These are phyloP conservation scores for Cicer pinnatifidum DNA, from an alignment of 306 rosid species.

Conservation along the genomic window DNA sequence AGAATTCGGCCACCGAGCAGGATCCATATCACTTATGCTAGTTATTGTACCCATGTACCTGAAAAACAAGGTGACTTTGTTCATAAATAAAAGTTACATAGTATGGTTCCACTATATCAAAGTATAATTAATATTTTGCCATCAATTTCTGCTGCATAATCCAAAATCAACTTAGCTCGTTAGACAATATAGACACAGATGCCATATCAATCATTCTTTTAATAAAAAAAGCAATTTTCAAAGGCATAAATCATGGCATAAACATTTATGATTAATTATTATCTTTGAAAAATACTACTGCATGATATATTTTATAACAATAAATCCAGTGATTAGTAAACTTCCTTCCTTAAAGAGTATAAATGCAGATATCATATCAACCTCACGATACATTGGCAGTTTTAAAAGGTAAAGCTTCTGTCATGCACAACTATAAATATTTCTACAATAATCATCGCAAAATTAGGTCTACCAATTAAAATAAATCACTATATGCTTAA, in stretches of 20 bases:
- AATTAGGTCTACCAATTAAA: background rate
- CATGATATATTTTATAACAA: too few relatives aligned
- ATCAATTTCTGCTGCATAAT: background rate
- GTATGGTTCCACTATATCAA: background rate
- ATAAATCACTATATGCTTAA: background rate
- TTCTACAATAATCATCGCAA: background rate
- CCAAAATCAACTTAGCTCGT: background rate
- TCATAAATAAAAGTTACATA: slow-evolving; percentile 29
- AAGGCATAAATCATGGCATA: background rate
- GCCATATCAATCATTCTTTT: background rate
- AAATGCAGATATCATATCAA: slow-evolving; percentile 29
- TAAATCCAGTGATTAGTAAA: slow-evolving; percentile 7
- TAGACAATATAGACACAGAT: background rate
- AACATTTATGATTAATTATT: background rate
- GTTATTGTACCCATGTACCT: slow-evolving; percentile 97
- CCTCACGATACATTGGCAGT: slow-evolving; percentile 5
- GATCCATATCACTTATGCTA: slow-evolving; percentile 80
- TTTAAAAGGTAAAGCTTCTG: slow-evolving; percentile 18
- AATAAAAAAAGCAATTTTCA: background rate
- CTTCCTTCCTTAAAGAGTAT: slow-evolving; percentile 19
- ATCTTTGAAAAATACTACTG: background rate
- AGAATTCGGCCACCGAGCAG: slow-evolving; percentile 86
- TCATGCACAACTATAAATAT: slow-evolving; percentile 3
- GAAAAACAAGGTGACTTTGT: slow-evolving; percentile 37
- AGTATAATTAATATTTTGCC: slow-evolving; percentile 1